A percentile compares a stretch with the other conserved stretches of the same genome.
Conservation (phyloP, 495 filamentous ascomycete species). For the Hyaloscypha bicolor region DNA sequence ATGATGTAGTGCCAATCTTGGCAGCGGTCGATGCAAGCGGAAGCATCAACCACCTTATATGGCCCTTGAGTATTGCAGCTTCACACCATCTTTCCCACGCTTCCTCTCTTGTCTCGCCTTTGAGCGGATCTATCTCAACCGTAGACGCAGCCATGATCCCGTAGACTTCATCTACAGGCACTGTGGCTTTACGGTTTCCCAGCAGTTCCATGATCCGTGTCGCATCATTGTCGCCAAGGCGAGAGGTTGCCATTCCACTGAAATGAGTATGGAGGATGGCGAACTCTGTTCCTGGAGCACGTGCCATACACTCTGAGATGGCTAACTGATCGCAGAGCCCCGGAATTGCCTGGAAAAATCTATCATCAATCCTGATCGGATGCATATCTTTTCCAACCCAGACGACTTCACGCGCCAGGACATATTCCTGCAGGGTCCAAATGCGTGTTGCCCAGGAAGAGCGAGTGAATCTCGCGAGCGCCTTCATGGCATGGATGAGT, state of each 20-base stretch:
- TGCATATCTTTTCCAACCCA: neutral
- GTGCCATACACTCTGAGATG: neutral
- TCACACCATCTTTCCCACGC: neutral
- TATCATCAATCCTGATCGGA: neutral
- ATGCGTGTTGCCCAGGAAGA: neutral
- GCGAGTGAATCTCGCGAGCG: too few relatives aligned
- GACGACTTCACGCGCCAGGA: neutral
- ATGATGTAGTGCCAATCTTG: too few relatives aligned
- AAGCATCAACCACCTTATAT: neutral
- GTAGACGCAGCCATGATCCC: neutral
- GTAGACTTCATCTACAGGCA: neutral
- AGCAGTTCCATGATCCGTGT: neutral
- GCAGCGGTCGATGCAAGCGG: neutral
- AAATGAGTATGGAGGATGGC: neutral
- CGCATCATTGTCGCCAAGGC: neutral
- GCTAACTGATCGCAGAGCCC: neutral
- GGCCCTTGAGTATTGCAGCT: neutral
- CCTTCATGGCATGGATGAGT: too few relatives aligned
- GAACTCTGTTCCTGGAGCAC: neutral
- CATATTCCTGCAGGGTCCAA: neutral
- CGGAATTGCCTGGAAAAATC: neutral
- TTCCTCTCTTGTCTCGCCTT: neutral
- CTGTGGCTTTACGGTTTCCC: neutral
- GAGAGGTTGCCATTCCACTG: neutral
- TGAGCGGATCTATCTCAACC: neutral